Base-by-base conservation (phyloP, 306 rosid species). In the Medicago arabica region DNA sequence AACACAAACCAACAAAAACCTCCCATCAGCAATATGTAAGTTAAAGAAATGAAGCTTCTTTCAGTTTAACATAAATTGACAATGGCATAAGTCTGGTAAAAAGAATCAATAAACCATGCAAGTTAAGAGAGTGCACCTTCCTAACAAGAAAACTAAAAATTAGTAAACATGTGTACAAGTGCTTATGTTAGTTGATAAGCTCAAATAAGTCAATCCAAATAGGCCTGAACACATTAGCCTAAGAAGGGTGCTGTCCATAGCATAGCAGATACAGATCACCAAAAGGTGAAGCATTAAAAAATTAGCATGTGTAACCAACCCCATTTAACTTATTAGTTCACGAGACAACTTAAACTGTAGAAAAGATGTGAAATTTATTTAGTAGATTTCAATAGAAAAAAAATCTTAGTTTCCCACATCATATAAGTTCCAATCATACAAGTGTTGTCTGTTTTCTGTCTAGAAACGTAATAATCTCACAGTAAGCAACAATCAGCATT, bases 341-440 rank as follows among this genome's bases (percentile, higher is more conserved):
- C 16, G 11, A 64, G 50, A 39, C 41, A 64, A 38, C 47, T 49
- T 62, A 46, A 34, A 18, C 28, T 18, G 46, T 62, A 36, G 8
- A 63, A 63, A 63, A 63, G 14, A 63, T 16, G 69, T 64, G 17
- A 64, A 64, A 17, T 39, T 41, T 39, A 39, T 61, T 61, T 4
- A 25, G 60, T 47, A 74, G 17, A 9, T 44, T 61, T 50, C 53
- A 17, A 63, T 63, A 67, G 28, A 73, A 59, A 49, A 75, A 43
- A 5, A 41, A 23, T 11, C 12, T 28, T 28, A 28, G 49, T 13
- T 61, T 74, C 17, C 36, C 4, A n/a, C 34, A 74, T 44, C 16
- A 46, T 12, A 21, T 23, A 41, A 41, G 77, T 57, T 25, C n/a
- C 43, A 72, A 8, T 16, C 19, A 31, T 70, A n/a, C 16, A 34